Percentiles rank a stretch among this genome's conserved stretches.
Evolutionary conservation across 148 eudicot species (phyloP).

Genomic region (Silene latifolia): DNA sequence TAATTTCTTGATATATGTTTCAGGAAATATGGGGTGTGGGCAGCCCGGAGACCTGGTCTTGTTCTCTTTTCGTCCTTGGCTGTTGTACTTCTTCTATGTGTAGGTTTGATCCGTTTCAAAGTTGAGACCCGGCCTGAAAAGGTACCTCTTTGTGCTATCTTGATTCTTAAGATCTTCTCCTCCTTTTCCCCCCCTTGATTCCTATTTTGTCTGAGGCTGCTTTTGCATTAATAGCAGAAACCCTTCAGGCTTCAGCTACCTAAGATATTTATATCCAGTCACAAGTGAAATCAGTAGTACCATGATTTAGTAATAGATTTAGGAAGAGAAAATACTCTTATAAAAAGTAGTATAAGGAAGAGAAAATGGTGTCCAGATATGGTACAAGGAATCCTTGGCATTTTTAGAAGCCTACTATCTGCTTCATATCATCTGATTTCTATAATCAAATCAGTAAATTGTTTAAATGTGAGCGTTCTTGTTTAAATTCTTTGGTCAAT

Average conservation of each 20-base stretch:
- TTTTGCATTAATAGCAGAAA: background rate
- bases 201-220: slow-evolving; percentile 1
- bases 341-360: background rate
- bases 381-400: background rate
- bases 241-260: background rate
- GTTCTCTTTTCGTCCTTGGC: slow-evolving; percentile 69
- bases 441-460: background rate
- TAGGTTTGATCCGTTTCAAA: slow-evolving; percentile 80
- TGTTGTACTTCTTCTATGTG: slow-evolving; percentile 66
- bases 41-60: slow-evolving; percentile 76
- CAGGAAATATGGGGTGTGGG: slow-evolving; percentile 96
- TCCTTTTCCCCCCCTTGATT: background rate
- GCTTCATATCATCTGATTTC: background rate
- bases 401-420: background rate
- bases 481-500: background rate
- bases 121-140: slow-evolving; percentile 98
- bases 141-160: slow-evolving; percentile 43
- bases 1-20: slow-evolving; percentile 17
- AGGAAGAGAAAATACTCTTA: background rate
- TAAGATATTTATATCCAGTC: slow-evolving; percentile 2
- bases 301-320: background rate
- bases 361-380: background rate
- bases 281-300: background rate
- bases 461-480: background rate
- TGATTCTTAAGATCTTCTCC: slow-evolving; percentile 1